A percentile compares a stretch with the other conserved stretches of the same genome.
phyloP scores from a whole-genome alignment of 352 stramenopile genomes.

The Phytophthora megakarya region DNA sequence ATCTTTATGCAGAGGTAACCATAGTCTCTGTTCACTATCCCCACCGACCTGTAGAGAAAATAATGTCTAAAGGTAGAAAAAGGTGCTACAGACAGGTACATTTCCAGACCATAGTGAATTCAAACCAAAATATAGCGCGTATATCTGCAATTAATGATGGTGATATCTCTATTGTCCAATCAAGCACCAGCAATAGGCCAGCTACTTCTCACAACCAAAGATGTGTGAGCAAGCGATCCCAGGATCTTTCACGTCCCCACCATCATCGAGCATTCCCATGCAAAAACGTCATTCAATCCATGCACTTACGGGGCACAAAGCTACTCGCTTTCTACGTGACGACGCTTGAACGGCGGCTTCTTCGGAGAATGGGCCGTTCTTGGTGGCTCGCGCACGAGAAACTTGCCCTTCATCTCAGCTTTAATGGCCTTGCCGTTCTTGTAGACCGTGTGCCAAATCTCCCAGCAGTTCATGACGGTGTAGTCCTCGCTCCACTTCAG shows the following conservation, averaged over 20 bases:
- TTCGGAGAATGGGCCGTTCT: background rate
- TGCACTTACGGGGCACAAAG: background rate
- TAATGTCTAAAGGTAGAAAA: too few species aligned
- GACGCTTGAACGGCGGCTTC: background rate
- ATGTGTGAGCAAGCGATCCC: background rate
- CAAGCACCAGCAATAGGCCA: too few species aligned
- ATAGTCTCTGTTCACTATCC: too few species aligned
- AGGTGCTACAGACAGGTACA: too few species aligned
- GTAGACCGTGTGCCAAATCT: slow-evolving; percentile 6
- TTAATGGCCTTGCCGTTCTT: slow-evolving; percentile 1
- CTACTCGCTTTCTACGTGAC: background rate
- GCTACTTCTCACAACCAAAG: background rate
- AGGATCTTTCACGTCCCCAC: background rate
- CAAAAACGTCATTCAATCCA: background rate
- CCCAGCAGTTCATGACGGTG: background rate
- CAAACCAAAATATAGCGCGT: too few species aligned
- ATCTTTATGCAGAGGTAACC: too few species aligned
- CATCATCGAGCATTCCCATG: background rate
- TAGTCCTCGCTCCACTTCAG: background rate
- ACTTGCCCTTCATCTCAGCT: background rate
- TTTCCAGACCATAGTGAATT: too few species aligned
- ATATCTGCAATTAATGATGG: too few species aligned
- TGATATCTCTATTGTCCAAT: too few species aligned
- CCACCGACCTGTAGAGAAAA: too few species aligned
- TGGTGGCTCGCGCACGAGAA: background rate